These are phyloP conservation scores for Iodosphaeria phyllophila DNA, from an alignment of 2,329 filamentous ascomycete genomes.

Conservation along the genomic window DNA sequence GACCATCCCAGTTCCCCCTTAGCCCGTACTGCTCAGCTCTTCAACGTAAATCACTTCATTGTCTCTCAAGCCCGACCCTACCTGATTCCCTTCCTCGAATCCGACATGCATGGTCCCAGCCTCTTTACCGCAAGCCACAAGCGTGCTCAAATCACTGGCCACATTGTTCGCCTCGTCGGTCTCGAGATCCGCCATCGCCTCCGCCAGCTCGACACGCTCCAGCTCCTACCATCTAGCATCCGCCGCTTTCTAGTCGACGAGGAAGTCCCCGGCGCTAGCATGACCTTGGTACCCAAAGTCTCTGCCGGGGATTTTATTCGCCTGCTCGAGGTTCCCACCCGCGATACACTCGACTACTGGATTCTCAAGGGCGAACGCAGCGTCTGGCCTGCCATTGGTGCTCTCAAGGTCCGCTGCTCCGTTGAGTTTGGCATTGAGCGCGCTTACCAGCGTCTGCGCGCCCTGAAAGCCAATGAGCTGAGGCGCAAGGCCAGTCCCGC, in stretches of 20 bases:
- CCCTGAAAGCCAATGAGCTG: constrained; percentile 33
- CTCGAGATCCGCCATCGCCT: constrained; percentile 67
- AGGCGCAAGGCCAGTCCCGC: constrained; percentile 21
- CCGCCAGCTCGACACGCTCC: constrained; percentile 61
- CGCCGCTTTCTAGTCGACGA: constrained; percentile 70
- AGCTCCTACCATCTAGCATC: constrained; percentile 49
- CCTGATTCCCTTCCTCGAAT: constrained; percentile 66
- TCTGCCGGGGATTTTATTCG: constrained; percentile 53
- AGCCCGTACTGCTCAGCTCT: constrained; percentile 58
- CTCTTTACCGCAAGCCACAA: constrained; percentile 37
- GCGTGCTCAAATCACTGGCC: constrained; percentile 36
- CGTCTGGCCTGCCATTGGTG: constrained; percentile 78
- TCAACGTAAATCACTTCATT: constrained; percentile 92
- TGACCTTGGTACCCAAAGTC: constrained; percentile 71
- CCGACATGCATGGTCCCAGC: constrained; percentile 60
- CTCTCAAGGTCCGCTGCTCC: constrained; percentile 63
- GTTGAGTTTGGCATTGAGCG: constrained; percentile 78
- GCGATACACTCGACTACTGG: constrained; percentile 65
- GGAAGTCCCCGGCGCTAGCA: constrained; percentile 54
- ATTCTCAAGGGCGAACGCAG: constrained; percentile 67
- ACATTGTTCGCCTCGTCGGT: constrained; percentile 48
- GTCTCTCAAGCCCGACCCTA: constrained; percentile 85
- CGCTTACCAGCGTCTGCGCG: constrained; percentile 63
- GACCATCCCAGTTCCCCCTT: constrained; percentile 44
- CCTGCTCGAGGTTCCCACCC: constrained; percentile 67